Conservation (phyloP, 805 yeast genomes). For the Candida sakaeoensis region DNA sequence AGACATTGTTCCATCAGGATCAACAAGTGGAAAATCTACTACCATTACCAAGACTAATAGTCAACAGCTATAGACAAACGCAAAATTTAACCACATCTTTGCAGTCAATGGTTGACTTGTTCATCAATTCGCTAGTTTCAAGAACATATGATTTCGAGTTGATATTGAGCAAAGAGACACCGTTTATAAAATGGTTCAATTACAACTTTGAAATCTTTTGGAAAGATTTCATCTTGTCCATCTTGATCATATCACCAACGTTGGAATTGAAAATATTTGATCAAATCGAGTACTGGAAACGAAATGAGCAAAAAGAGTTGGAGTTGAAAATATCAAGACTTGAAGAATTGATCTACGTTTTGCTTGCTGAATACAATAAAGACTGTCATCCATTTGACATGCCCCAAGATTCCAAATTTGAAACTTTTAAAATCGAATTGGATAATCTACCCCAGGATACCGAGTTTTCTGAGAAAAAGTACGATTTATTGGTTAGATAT, state of each 20-base stretch:
- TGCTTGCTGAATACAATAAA: conserved; percentile 10
- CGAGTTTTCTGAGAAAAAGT: conserved; percentile 7
- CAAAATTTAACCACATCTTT: neutral
- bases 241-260: conserved; percentile 17
- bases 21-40: neutral
- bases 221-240: conserved; percentile 17
- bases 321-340: conserved; percentile 6
- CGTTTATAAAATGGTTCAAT: conserved; percentile 5
- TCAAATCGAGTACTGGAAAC: conserved; percentile 16
- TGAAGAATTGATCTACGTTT: conserved; percentile 9
- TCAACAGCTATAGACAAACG: neutral
- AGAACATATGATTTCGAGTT: conserved; percentile 23
- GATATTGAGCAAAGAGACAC: conserved; percentile 11
- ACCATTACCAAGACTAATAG: conserved; percentile 3
- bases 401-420: conserved; percentile 5
- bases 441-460: neutral
- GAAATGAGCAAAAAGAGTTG: conserved; percentile 16
- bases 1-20: conserved; percentile 2
- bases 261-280: conserved; percentile 11
- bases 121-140: conserved; percentile 14
- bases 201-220: conserved; percentile 14
- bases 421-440: neutral
- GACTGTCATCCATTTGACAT: conserved; percentile 9
- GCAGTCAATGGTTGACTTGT: conserved; percentile 8
- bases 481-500: conserved; percentile 3